Base-by-base conservation (phyloP, 139 green algal genomes). In the Picochlorum sp. region DNA sequence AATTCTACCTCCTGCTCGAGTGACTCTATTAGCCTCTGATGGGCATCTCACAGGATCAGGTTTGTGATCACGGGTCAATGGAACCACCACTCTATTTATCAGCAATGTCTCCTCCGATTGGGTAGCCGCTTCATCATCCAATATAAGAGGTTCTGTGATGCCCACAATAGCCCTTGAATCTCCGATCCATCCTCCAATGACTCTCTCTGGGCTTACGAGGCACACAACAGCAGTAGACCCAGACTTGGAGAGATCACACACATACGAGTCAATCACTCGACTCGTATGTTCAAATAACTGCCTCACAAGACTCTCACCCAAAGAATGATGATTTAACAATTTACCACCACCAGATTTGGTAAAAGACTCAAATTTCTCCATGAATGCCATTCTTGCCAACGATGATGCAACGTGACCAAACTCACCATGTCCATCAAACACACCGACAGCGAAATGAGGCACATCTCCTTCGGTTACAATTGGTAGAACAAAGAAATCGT, bases 41-140 rank as follows among this genome's bases (percentile, higher is more conserved):
- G 70, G 64, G 26, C 51, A 73, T 69, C 65, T 64, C 6, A 26
- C 2, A 9, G 41, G 67, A 11, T 69, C 78, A 1, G 80, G 80
- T 69, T 88, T 87, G 65, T 87, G 80, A 74, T 87, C 80, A 6
- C 66, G 15, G 4, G 76, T 84, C 14, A 87, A 45, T 15, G 69
- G 63, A 24, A 73, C 26, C 5, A 62, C 28, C 20, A 45, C n/a
- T n/a, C 62, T 47, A 20, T n/a, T 62, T 7, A 47, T 32, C 7
- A 56, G 18, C 49, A 56, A 56, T 56, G n/a, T 18, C n/a, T 56
- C 7, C 10, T 56, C 15, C 5, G 7, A 24, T 21, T 3, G 18
- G 18, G 9, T 20, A 56, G 10, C 49, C 3, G 49, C 34, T 56
- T 41, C 7, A n/a, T 59, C 52, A 47, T 18, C 14, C 14, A 13